Evolutionary conservation across 495 filamentous ascomycete genomes (phyloP).

Genomic region (Schizothecium vesticola): DNA sequence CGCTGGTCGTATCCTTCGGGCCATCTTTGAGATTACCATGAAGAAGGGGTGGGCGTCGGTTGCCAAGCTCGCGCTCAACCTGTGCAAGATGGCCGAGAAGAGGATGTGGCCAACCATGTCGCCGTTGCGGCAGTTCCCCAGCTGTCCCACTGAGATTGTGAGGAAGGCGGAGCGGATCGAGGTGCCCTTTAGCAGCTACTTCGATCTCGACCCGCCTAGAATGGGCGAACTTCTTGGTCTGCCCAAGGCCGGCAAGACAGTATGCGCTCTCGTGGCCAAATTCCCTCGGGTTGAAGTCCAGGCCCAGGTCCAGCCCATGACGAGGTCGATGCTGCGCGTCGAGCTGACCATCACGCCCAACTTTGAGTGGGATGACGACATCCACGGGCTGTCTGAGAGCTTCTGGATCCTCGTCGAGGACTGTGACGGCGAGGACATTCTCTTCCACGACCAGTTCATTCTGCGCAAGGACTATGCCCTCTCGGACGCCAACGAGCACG

Average conservation of each 20-base stretch:
- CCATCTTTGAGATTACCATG: constrained; percentile 92
- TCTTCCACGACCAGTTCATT: constrained; percentile 94
- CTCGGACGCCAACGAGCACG: constrained; percentile 78
- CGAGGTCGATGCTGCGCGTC: constrained; percentile 89
- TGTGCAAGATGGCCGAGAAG: constrained; percentile 99
- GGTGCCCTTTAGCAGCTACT: constrained; percentile 88
- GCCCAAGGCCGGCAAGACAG: constrained; percentile 80
- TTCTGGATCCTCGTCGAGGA: constrained; percentile 98
- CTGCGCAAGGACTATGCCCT: constrained; percentile 82
- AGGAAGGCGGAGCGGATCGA: constrained; percentile 91
- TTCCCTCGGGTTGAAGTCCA: constrained; percentile 91
- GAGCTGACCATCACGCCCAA: constrained; percentile 91
- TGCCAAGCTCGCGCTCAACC: constrained; percentile 82
- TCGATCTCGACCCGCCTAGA: constrained; percentile 92
- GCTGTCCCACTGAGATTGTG: constrained; percentile 76
- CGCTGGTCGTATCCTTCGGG: constrained; percentile 89
- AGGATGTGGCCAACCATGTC: constrained; percentile 99
- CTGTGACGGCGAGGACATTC: constrained; percentile 92
- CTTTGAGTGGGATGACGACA: constrained; percentile 89
- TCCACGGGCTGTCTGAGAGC: constrained; percentile 82
- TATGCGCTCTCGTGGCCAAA: constrained; percentile 80
- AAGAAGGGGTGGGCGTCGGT: constrained; percentile 96
- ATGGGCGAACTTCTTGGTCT: constrained; percentile 93
- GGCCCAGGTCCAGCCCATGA: constrained; percentile 90
- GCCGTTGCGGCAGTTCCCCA: constrained; percentile 83